These are phyloP conservation scores for Metschnikowia matae DNA, from an alignment of 805 yeast genomes.

Conservation along the genomic window DNA sequence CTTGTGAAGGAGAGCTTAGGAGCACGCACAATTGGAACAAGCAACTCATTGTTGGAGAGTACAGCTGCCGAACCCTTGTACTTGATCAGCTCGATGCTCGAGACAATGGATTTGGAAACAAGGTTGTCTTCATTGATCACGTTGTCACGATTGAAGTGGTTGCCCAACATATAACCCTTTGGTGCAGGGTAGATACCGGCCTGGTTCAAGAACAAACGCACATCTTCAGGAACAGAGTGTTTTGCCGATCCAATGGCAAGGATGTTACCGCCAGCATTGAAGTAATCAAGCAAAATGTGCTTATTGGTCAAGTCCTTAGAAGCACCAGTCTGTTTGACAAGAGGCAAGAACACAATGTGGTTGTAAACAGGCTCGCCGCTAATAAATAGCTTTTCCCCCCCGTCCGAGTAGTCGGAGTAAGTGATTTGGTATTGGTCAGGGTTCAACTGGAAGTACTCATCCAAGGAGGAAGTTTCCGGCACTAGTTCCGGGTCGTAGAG, in stretches of 20 bases:
- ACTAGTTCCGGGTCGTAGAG: constrained; percentile 29
- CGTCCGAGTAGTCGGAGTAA: constrained; percentile 23
- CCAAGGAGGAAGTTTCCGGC: constrained; percentile 7
- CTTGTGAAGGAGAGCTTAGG: constrained; percentile 59
- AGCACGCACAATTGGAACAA: constrained; percentile 69
- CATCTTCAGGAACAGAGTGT: constrained; percentile 31
- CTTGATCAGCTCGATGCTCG: constrained; percentile 12
- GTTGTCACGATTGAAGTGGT: constrained; percentile 53
- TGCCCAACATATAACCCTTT: constrained; percentile 57
- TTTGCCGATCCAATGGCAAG: constrained; percentile 54
- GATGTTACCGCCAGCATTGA: constrained; percentile 70
- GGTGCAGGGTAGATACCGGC: constrained; percentile 85
- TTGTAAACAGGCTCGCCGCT: constrained; percentile 24
- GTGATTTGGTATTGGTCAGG: constrained; percentile 11
- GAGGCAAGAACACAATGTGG: constrained; percentile 34
- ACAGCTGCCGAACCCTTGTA: constrained; percentile 62
- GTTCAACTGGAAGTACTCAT: constrained; percentile 10
- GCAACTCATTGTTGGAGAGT: constrained; percentile 60
- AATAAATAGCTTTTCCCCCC: constrained; percentile 20
- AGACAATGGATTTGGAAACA: constrained; percentile 18
- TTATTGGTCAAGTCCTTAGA: constrained; percentile 33
- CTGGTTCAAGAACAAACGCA: constrained; percentile 67
- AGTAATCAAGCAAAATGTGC: constrained; percentile 51
- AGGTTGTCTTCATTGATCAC: constrained; percentile 29
- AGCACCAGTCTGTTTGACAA: constrained; percentile 29